phyloP scores from a whole-genome alignment of 2,329 filamentous ascomycete genomes.

The Xylaria sp. region DNA sequence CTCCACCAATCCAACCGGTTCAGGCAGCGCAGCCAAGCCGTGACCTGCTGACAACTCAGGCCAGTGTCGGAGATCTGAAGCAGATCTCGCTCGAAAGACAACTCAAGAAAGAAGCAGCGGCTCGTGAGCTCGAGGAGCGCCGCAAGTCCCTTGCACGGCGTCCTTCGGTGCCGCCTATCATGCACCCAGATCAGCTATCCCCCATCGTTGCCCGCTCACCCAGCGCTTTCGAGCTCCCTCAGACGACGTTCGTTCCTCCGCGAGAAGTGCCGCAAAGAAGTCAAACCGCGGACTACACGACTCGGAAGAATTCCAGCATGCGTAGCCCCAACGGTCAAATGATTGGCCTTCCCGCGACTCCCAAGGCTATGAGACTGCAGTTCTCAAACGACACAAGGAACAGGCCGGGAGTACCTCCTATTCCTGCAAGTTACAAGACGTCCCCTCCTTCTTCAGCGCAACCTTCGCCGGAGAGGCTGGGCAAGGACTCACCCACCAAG shows the following conservation, averaged over 20 bases:
- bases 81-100: constrained; percentile 70
- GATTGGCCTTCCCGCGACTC: constrained; percentile 88
- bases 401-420: constrained; percentile 66
- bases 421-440: constrained; percentile 62
- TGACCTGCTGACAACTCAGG: constrained; percentile 37
- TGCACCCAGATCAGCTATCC: constrained; percentile 72
- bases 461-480: constrained; percentile 50
- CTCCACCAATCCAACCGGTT: constrained; percentile 8
- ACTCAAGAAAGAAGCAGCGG: constrained; percentile 77
- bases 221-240: constrained; percentile 56
- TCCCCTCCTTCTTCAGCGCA: constrained; percentile 55
- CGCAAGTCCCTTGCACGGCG: constrained; percentile 84
- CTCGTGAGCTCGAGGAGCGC: constrained; percentile 87
- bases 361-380: constrained; percentile 87
- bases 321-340: constrained; percentile 60
- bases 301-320: constrained; percentile 62
- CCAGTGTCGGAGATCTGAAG: constrained; percentile 65
- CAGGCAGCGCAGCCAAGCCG: constrained; percentile 39
- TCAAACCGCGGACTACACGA: constrained; percentile 70
- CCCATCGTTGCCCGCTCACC: constrained; percentile 51
- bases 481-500: constrained; percentile 47
- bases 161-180: constrained; percentile 82
- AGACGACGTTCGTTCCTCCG: constrained; percentile 54
- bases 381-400: constrained; percentile 67
- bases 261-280: constrained; percentile 66